Evolutionary conservation across 805 yeast species (phyloP).

Genomic region (Komagataella pastoris): DNA sequence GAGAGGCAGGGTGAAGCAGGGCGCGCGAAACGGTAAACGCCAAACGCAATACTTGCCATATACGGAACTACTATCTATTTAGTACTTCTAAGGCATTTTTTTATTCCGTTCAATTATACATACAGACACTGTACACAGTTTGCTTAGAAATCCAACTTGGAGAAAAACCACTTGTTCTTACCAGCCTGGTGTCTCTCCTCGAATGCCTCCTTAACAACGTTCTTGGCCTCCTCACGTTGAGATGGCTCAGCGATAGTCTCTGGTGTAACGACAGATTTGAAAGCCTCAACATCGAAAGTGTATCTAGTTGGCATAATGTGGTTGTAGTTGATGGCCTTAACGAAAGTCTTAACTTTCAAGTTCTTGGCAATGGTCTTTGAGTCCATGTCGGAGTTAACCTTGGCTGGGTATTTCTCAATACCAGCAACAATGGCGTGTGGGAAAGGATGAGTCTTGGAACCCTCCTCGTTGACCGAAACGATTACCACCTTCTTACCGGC

Average conservation of each 20-base stretch:
- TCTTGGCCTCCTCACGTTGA: constrained; percentile 97
- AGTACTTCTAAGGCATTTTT: neutral
- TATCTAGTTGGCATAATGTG: constrained; percentile 99
- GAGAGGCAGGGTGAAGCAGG: neutral
- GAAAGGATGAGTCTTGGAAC: constrained; percentile 97
- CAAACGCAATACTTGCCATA: neutral
- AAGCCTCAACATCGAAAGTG: constrained; percentile 91
- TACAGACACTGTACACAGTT: constrained; percentile 1
- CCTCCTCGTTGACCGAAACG: constrained; percentile 96
- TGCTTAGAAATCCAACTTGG: constrained; percentile 44
- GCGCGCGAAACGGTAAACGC: neutral
- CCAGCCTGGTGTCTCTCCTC: constrained; percentile 99
- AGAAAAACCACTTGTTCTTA: constrained; percentile 99
- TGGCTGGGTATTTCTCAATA: constrained; percentile 96
- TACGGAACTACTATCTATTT: neutral
- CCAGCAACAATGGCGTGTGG: constrained; percentile 99
- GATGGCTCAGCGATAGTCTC: constrained; percentile 96
- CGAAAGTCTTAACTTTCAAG: constrained; percentile 97
- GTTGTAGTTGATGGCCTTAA: constrained; percentile 98
- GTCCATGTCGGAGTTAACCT: constrained; percentile 90
- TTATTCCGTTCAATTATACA: constrained; percentile 1
- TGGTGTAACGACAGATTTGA: constrained; percentile 82
- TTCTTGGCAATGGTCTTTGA: constrained; percentile 95
- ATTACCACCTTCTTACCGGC: constrained; percentile 99
- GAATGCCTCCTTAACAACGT: constrained; percentile 96